Base-by-base conservation (phyloP, 2,329 filamentous ascomycete species). In the Talaromyces sp. region DNA sequence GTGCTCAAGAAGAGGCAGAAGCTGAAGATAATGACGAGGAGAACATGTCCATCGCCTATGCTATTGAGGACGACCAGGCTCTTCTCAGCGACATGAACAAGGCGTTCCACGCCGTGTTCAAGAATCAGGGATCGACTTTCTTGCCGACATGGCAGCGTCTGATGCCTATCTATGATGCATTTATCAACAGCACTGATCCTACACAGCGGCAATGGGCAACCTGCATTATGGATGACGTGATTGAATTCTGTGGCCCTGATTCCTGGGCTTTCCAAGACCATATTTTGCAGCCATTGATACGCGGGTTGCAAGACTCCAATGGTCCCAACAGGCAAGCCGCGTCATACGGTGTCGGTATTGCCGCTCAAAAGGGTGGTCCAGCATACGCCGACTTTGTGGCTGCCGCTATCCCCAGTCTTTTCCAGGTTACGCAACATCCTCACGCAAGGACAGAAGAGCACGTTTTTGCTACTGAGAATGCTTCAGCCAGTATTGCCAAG, bases 11-110 rank as follows among this genome's bases (percentile, higher is more conserved):
- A 57, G 88, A 89, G 71, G 90, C 87, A 56, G 90, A 94, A 25
- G 87, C 89, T 2, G 93, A 96, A 62, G 94, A 98, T 65, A 93
- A 90, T 17, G 94, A 97, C 69, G 93, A 97, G 73, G 89, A 95
- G 66, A 89, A 89, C 17, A 91, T 97, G 71, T 94, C 97, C 61
- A 87, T 89, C 52, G 84, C 96, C 37, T 90, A 96, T 71, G 95
- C 94, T 13, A 93, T 99, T 57, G 95, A 99, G 77, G 95, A 99
- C 71, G 95, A 99, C 75, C 94, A 98, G 79, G 97, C 93, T 25
- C 85, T 99, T 19, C 85, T 99, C 50, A 97, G 93, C 1, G 95
- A 99, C 75, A 99, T 99, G 95, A 99, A 99, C 87, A 99, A 99
- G 84, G 94, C 95, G 0, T 99, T 96, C 86, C 95, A 99, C 80